Conservation (phyloP, 2,329 filamentous ascomycete genomes). For the Teratosphaeria viscida region DNA sequence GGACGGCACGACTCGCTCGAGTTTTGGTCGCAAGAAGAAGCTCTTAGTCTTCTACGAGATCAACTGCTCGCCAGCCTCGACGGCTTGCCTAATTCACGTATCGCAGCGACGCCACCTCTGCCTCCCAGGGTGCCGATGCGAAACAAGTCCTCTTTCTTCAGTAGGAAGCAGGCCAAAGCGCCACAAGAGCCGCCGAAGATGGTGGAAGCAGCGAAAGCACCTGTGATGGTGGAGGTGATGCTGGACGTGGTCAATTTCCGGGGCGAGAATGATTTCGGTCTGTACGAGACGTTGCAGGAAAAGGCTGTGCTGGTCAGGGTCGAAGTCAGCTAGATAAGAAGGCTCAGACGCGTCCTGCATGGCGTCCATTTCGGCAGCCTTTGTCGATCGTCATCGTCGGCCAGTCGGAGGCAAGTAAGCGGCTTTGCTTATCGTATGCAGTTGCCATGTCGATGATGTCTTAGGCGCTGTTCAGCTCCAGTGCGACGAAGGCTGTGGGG, state of each 20-base stretch:
- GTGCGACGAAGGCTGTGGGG: neutral
- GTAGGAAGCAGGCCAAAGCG: slow-evolving; percentile 13
- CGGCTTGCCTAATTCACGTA: slow-evolving; percentile 3
- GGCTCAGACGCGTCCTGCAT: neutral
- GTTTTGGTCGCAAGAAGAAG: slow-evolving; percentile 25
- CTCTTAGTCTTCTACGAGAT: slow-evolving; percentile 14
- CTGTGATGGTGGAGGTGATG: slow-evolving; percentile 20
- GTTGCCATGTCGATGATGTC: too few species aligned
- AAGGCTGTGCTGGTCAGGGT: slow-evolving; percentile 16
- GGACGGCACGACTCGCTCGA: slow-evolving; percentile 17
- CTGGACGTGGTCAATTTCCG: slow-evolving; percentile 33
- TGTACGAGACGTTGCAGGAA: slow-evolving; percentile 31
- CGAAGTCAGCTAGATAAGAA: slow-evolving; percentile 11
- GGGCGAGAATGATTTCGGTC: slow-evolving; percentile 33
- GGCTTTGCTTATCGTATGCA: too few species aligned
- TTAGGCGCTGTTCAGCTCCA: too few species aligned
- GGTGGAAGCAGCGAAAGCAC: slow-evolving; percentile 1
- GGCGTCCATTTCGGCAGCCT: too few species aligned
- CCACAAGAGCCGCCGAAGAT: slow-evolving; percentile 1
- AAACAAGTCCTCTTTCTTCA: slow-evolving; percentile 10
- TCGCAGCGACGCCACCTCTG: slow-evolving; percentile 1
- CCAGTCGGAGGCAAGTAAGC: too few species aligned
- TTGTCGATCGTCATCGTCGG: too few species aligned
- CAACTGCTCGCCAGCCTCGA: slow-evolving; percentile 13
- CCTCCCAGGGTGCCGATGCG: slow-evolving; percentile 5